Percentiles rank a stretch among this genome's conserved stretches.
These are phyloP conservation scores for Coniochaeta sp. DNA, from an alignment of 2,329 filamentous ascomycete genomes.

Conservation along the genomic window DNA sequence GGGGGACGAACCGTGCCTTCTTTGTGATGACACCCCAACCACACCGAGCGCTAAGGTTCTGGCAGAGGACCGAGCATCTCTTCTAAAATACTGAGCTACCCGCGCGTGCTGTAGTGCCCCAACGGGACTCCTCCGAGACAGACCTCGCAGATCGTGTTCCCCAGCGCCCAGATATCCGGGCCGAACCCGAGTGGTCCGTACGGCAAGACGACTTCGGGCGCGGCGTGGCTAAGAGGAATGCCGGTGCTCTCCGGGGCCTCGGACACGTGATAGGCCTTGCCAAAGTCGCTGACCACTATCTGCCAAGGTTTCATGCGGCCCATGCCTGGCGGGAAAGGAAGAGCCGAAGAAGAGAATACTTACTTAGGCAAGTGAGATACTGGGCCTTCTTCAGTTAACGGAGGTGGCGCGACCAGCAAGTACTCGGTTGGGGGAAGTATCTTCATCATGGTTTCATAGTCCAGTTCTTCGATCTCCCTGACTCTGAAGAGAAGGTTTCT, in stretches of 20 bases:
- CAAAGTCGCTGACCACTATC: background rate
- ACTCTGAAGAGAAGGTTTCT: constrained; percentile 8
- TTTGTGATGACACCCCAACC: too few species aligned
- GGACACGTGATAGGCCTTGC: background rate
- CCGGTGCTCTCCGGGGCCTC: background rate
- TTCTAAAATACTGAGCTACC: background rate
- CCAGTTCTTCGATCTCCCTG: background rate
- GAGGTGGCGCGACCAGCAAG: background rate
- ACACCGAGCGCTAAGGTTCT: background rate
- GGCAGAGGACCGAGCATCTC: background rate
- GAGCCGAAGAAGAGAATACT: background rate
- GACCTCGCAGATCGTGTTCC: background rate
- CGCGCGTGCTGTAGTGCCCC: background rate
- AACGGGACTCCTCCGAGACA: background rate
- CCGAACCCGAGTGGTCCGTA: background rate
- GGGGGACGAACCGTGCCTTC: background rate
- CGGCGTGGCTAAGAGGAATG: background rate
- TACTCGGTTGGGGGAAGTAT: background rate
- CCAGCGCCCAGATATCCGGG: background rate
- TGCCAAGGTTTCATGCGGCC: background rate
- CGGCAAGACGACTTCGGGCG: background rate
- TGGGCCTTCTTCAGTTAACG: background rate
- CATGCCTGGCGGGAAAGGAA: background rate
- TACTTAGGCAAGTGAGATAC: background rate
- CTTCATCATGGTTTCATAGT: background rate